phyloP scores from a whole-genome alignment of 116 monocot genomes.

The Papilionanthe hybrid region DNA sequence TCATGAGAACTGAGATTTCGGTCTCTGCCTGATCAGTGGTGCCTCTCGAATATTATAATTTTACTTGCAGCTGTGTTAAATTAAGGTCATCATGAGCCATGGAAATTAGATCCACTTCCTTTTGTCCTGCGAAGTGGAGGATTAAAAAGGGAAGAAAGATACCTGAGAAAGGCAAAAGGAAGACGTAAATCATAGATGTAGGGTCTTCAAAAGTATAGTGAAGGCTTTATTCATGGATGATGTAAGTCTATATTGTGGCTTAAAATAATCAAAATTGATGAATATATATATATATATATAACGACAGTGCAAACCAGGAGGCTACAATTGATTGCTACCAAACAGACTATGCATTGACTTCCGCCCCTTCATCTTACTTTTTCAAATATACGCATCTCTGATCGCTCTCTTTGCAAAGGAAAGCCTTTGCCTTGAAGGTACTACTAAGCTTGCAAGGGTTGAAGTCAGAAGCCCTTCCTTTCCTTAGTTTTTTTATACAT shows the following conservation, averaged over 20 bases:
- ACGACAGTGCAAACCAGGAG: constrained; percentile 1
- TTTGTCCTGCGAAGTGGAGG: constrained; percentile 4
- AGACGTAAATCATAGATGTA: not conserved
- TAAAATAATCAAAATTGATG: too few relatives aligned
- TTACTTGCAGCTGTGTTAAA: not conserved
- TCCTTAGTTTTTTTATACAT: not conserved
- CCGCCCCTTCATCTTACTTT: not conserved
- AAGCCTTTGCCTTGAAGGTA: too few relatives aligned
- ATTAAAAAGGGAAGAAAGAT: not conserved
- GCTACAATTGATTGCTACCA: constrained; percentile 1
- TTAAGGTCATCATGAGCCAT: not conserved
- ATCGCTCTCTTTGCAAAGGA: not conserved
- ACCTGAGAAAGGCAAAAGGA: not conserved
- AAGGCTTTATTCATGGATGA: constrained; percentile 1
- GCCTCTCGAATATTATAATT: too few relatives aligned
- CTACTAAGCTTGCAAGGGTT: too few relatives aligned
- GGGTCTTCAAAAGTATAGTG: constrained; percentile 2
- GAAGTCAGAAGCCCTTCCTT: too few relatives aligned
- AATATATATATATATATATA: not conserved
- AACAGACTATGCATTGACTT: constrained; percentile 10
- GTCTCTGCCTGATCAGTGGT: too few relatives aligned
- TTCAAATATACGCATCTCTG: not conserved
- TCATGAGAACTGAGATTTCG: too few relatives aligned
- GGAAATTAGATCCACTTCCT: not conserved
- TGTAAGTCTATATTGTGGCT: not conserved